Conservation (phyloP, 2,329 filamentous ascomycete genomes). For the Fusarium albidum region DNA sequence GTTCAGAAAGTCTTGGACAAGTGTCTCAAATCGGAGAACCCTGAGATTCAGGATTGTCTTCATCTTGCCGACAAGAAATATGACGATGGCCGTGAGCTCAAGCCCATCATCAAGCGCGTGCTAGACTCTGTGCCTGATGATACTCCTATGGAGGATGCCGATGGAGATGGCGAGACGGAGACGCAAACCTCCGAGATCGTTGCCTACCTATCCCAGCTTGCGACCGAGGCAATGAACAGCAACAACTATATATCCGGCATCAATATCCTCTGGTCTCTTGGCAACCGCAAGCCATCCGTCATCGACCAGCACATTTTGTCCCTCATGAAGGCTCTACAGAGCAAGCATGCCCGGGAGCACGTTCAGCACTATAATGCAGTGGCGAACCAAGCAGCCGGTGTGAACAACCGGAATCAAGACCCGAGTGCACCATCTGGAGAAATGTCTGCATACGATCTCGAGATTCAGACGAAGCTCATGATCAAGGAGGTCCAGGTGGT, state of each 20-base stretch:
- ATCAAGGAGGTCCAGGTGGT: slow-evolving; percentile 96
- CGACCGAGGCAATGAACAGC: slow-evolving; percentile 85
- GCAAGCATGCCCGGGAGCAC: slow-evolving; percentile 92
- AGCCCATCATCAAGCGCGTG: slow-evolving; percentile 81
- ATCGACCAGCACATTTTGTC: slow-evolving; percentile 89
- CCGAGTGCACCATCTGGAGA: slow-evolving; percentile 62
- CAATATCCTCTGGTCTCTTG: slow-evolving; percentile 92
- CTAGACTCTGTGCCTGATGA: slow-evolving; percentile 88
- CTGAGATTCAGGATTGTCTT: slow-evolving; percentile 92
- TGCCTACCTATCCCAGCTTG: slow-evolving; percentile 82
- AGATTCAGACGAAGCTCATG: slow-evolving; percentile 90
- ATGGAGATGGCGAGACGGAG: slow-evolving; percentile 85
- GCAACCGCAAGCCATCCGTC: slow-evolving; percentile 82
- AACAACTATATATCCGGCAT: slow-evolving; percentile 86
- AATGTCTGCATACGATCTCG: slow-evolving; percentile 78
- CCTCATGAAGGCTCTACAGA: slow-evolving; percentile 92
- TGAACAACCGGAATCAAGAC: slow-evolving; percentile 57
- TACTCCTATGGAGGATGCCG: slow-evolving; percentile 73
- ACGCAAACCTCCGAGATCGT: slow-evolving; percentile 87
- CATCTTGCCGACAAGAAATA: slow-evolving; percentile 76
- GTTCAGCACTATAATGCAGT: slow-evolving; percentile 76
- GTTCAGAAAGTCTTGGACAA: slow-evolving; percentile 93
- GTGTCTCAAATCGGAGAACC: slow-evolving; percentile 84
- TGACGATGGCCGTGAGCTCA: slow-evolving; percentile 74
- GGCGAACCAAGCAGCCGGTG: slow-evolving; percentile 57